Percentiles rank a stretch among this genome's conserved stretches.
These are phyloP conservation scores for Talaromyces atroroseus DNA, from an alignment of 2,329 filamentous ascomycete genomes.

Conservation along the genomic window DNA sequence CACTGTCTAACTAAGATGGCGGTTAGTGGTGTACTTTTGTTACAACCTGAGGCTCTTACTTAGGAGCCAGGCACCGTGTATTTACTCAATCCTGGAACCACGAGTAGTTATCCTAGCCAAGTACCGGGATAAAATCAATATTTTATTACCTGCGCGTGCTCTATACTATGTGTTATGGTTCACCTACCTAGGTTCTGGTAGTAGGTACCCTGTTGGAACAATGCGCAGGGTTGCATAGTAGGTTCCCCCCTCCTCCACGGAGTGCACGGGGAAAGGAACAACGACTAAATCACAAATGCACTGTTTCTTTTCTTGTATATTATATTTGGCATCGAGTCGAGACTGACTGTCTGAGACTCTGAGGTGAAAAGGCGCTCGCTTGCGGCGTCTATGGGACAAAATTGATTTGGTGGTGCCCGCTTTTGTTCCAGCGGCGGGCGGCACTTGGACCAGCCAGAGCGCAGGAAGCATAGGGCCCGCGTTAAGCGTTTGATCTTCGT, in stretches of 20 bases:
- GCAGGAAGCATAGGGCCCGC: constrained; percentile 25
- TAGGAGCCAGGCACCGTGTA: no score
- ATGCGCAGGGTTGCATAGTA: no score
- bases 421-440: constrained; percentile 33
- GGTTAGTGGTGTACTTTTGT: no score
- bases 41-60: no score
- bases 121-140: no score
- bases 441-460: constrained; percentile 35
- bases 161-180: no score
- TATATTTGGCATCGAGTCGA: neutral
- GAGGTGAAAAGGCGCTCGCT: constrained; percentile 22
- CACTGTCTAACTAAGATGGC: no score
- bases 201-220: no score
- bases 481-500: constrained; percentile 20
- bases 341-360: neutral
- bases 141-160: no score
- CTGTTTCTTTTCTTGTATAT: neutral
- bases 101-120: no score
- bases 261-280: neutral
- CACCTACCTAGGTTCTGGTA: neutral
- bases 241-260: neutral
- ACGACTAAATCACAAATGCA: neutral
- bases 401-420: constrained; percentile 22
- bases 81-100: no score
- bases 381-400: constrained; percentile 32